phyloP scores from a whole-genome alignment of 2,329 filamentous ascomycete genomes.

The Amauroascus verrucosus region DNA sequence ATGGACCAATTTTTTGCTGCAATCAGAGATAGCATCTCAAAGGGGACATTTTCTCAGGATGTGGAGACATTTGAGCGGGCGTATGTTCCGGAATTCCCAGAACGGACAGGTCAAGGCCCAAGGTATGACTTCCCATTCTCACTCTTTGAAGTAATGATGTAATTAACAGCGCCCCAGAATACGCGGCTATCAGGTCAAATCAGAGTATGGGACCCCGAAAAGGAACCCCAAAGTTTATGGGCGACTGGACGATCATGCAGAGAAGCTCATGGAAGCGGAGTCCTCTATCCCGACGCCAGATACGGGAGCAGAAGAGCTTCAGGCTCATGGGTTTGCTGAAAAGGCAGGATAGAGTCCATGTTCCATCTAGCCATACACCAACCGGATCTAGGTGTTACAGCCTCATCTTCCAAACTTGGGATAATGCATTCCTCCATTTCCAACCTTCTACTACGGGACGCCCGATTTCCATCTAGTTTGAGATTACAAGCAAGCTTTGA shows the following conservation, averaged over 20 bases:
- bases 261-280: constrained; percentile 40
- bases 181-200: constrained; percentile 73
- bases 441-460: too few relatives aligned
- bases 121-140: constrained; percentile 36
- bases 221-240: constrained; percentile 61
- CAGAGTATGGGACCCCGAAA: constrained; percentile 50
- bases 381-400: not conserved
- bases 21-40: constrained; percentile 55
- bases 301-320: constrained; percentile 43
- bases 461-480: too few relatives aligned
- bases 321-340: constrained; percentile 48
- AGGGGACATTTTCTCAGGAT: constrained; percentile 46
- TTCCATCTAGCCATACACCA: not conserved
- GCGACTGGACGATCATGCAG: constrained; percentile 42
- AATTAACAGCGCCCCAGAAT: constrained; percentile 35
- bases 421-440: not conserved
- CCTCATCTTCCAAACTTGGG: not conserved
- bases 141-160: not conserved
- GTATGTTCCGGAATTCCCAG: constrained; percentile 64
- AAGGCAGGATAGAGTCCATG: constrained; percentile 20
- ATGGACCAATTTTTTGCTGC: constrained; percentile 62
- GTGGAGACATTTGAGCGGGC: constrained; percentile 49
- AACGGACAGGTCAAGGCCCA: constrained; percentile 66
- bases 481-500: too few relatives aligned
- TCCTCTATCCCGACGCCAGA: constrained; percentile 45